phyloP scores from a whole-genome alignment of 257 asterid species.

The Craterostigma plantagineum region DNA sequence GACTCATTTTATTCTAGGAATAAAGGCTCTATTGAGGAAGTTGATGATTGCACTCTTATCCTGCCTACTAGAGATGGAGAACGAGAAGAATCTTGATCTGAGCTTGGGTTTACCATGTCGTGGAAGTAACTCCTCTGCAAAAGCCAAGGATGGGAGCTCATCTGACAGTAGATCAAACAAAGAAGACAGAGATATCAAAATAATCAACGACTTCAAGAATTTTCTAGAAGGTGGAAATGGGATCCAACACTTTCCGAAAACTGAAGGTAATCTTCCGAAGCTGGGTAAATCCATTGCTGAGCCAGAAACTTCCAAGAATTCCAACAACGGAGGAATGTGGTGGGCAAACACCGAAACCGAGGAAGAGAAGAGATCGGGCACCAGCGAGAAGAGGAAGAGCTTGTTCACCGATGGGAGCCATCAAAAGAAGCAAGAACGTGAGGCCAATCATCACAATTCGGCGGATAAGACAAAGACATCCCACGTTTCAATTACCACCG shows the following conservation, averaged over 20 bases:
- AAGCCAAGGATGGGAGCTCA: constrained; percentile 40
- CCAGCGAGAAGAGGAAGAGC: constrained; percentile 55
- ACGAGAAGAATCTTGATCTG: constrained; percentile 68
- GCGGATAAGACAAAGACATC: constrained; percentile 48
- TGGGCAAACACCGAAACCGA: constrained; percentile 17
- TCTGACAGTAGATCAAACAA: constrained; percentile 44
- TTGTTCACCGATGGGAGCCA: constrained; percentile 32
- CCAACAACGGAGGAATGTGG: constrained; percentile 37
- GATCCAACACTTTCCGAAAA: constrained; percentile 25
- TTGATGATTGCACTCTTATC: too few relatives aligned
- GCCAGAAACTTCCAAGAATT: constrained; percentile 41
- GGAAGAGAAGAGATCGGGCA: constrained; percentile 32
- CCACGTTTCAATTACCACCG: constrained; percentile 77
- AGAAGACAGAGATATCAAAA: constrained; percentile 63
- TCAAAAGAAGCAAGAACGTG: constrained; percentile 51
- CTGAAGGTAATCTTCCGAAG: constrained; percentile 32
- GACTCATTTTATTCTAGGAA: too few relatives aligned
- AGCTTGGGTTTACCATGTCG: constrained; percentile 71
- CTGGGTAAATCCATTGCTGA: constrained; percentile 21
- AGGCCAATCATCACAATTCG: constrained; percentile 24
- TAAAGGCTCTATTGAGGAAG: too few relatives aligned
- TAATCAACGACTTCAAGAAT: constrained; percentile 79
- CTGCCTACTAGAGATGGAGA: constrained; percentile 29
- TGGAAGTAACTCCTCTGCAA: constrained; percentile 35
- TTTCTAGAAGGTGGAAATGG: constrained; percentile 70